These are phyloP conservation scores for Tylopilus sp. DNA, from an alignment of 768 basidiomycete species.

Conservation along the genomic window DNA sequence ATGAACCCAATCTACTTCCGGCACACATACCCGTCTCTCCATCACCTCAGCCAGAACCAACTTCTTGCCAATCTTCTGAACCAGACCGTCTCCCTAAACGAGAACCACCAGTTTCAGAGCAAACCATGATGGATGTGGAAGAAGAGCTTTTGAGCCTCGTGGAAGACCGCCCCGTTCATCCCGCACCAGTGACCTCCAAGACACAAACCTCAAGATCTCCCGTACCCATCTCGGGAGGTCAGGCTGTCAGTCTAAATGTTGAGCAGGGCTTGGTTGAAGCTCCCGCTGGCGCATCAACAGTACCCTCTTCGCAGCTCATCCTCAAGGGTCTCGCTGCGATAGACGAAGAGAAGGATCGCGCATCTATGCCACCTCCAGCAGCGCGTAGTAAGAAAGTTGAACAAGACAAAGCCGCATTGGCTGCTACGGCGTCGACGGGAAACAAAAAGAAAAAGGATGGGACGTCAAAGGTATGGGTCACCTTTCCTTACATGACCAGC, in stretches of 20 bases:
- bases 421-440: constrained; percentile 7
- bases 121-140: constrained; percentile 45
- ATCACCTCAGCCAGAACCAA: constrained; percentile 2
- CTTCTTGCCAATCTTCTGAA: constrained; percentile 9
- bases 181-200: background rate
- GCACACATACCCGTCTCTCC: background rate
- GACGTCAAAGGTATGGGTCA: constrained; percentile 19
- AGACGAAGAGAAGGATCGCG: constrained; percentile 38
- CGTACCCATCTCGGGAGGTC: background rate
- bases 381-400: constrained; percentile 24
- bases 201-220: background rate
- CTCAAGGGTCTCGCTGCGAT: constrained; percentile 9
- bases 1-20: background rate
- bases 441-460: constrained; percentile 37
- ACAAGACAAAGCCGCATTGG: constrained; percentile 18
- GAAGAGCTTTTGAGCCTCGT: constrained; percentile 68
- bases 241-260: background rate
- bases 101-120: constrained; percentile 6
- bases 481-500: background rate
- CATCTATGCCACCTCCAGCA: constrained; percentile 57
- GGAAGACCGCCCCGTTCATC: constrained; percentile 41
- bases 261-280: constrained; percentile 3
- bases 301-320: constrained; percentile 4
- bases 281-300: constrained; percentile 1
- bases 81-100: constrained; percentile 1